Evolutionary conservation across 768 basidiomycete species (phyloP).

Genomic region (Mycena vulgaris): DNA sequence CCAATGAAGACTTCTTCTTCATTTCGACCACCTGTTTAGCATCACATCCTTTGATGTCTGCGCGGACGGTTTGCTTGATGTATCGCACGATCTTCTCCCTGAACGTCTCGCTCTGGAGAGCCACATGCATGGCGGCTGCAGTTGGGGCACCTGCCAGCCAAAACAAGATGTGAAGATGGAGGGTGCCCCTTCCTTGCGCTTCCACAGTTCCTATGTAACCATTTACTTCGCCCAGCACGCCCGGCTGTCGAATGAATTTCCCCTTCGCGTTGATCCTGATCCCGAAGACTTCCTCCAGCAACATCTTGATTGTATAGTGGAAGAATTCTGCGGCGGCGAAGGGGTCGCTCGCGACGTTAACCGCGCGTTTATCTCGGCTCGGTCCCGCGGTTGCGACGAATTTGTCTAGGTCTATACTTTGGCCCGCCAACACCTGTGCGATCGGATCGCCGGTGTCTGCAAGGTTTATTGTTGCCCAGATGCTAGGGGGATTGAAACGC

Average conservation of each 20-base stretch:
- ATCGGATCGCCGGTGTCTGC: constrained; percentile 59
- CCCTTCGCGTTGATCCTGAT: constrained; percentile 39
- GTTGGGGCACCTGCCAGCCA: constrained; percentile 54
- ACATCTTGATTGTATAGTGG: constrained; percentile 48
- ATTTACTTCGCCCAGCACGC: constrained; percentile 50
- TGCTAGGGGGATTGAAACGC: constrained; percentile 45
- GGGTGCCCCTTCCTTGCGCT: constrained; percentile 57
- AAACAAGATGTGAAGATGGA: constrained; percentile 58
- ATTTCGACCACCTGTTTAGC: constrained; percentile 15
- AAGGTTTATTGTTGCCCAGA: constrained; percentile 64
- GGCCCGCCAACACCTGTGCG: constrained; percentile 59
- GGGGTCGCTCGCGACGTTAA: constrained; percentile 55
- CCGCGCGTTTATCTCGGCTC: constrained; percentile 24
- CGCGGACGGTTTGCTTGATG: constrained; percentile 50
- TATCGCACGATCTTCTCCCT: constrained; percentile 42
- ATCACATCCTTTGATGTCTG: constrained; percentile 22
- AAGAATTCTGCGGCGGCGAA: constrained; percentile 61
- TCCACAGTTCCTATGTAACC: constrained; percentile 58
- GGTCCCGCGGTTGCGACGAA: constrained; percentile 50
- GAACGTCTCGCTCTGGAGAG: constrained; percentile 47
- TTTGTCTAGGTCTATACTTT: constrained; percentile 58
- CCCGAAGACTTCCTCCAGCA: constrained; percentile 53
- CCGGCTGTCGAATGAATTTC: constrained; percentile 38
- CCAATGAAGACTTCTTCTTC: constrained; percentile 38
- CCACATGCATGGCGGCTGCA: constrained; percentile 34